phyloP scores from a whole-genome alignment of 164 flowering plant genomes.

The Umbellularia californica region DNA sequence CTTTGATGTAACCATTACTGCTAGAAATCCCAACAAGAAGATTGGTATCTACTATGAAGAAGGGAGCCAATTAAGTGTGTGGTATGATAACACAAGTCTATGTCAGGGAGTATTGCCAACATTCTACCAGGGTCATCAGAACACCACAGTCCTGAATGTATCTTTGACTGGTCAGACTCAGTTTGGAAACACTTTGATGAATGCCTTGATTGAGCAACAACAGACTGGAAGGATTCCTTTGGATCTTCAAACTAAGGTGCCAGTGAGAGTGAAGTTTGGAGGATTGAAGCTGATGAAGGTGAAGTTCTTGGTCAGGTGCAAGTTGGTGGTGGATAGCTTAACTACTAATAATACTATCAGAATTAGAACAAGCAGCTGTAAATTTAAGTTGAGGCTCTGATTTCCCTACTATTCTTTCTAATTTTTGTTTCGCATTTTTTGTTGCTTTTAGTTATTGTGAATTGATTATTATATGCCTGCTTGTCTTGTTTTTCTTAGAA shows the following conservation, averaged over 20 bases:
- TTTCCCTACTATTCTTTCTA: background rate
- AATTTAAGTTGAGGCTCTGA: constrained; percentile 47
- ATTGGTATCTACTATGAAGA: constrained; percentile 78
- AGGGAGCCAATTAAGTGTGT: constrained; percentile 57
- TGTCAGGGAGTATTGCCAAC: constrained; percentile 60
- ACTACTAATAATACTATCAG: constrained; percentile 32
- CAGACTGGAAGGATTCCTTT: constrained; percentile 61
- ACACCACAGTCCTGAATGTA: constrained; percentile 59
- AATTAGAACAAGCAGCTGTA: constrained; percentile 56
- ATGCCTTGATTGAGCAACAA: constrained; percentile 36
- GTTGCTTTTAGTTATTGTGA: background rate
- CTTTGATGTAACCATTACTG: constrained; percentile 63
- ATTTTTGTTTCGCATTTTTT: background rate
- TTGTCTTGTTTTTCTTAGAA: background rate
- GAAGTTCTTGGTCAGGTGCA: constrained; percentile 59
- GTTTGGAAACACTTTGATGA: constrained; percentile 36
- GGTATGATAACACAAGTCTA: constrained; percentile 41
- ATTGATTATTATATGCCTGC: background rate
- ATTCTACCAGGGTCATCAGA: constrained; percentile 86
- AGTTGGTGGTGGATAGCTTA: constrained; percentile 48
- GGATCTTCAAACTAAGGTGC: constrained; percentile 49
- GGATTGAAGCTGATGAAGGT: constrained; percentile 60
- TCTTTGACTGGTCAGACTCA: constrained; percentile 43
- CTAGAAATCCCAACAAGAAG: constrained; percentile 72
- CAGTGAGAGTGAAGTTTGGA: constrained; percentile 69